Conservation (phyloP, 2,329 filamentous ascomycete species). For the Penicillium thymicola region DNA sequence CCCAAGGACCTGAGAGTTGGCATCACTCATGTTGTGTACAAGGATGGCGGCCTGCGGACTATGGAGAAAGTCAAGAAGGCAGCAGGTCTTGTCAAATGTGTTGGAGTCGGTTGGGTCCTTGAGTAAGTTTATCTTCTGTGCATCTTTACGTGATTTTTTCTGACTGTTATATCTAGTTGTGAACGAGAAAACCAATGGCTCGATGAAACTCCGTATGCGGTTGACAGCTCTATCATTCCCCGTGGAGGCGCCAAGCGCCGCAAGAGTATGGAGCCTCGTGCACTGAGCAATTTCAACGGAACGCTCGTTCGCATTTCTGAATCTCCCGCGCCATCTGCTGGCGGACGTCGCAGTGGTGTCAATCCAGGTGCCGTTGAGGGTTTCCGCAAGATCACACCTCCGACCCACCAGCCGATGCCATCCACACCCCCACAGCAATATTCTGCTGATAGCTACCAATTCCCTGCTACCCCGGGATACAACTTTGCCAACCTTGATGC, state of each 20-base stretch:
- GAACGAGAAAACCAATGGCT: constrained; percentile 74
- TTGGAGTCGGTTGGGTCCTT: constrained; percentile 83
- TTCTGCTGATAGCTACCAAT: constrained; percentile 18
- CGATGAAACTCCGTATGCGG: constrained; percentile 66
- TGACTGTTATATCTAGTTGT: constrained; percentile 52
- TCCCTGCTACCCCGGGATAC: constrained; percentile 35
- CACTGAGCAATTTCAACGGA: constrained; percentile 66
- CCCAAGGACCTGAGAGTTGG: constrained; percentile 55
- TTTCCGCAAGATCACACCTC: constrained; percentile 36
- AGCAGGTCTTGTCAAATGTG: constrained; percentile 73
- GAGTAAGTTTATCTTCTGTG: constrained; percentile 59
- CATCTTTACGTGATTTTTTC: not conserved
- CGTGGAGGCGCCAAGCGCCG: constrained; percentile 68
- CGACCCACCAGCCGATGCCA: constrained; percentile 17
- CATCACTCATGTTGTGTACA: constrained; percentile 87
- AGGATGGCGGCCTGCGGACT: constrained; percentile 77
- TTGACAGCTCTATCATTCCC: constrained; percentile 65
- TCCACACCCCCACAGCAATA: constrained; percentile 18
- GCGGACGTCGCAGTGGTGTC: constrained; percentile 29
- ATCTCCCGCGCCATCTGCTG: constrained; percentile 26
- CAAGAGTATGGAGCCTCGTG: constrained; percentile 77
- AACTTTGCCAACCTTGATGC: constrained; percentile 38
- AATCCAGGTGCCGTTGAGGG: constrained; percentile 32
- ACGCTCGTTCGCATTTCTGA: constrained; percentile 49
- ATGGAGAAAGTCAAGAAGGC: constrained; percentile 74